Base-by-base conservation (phyloP, 495 filamentous ascomycete genomes). In the Cairneyella variabilis region DNA sequence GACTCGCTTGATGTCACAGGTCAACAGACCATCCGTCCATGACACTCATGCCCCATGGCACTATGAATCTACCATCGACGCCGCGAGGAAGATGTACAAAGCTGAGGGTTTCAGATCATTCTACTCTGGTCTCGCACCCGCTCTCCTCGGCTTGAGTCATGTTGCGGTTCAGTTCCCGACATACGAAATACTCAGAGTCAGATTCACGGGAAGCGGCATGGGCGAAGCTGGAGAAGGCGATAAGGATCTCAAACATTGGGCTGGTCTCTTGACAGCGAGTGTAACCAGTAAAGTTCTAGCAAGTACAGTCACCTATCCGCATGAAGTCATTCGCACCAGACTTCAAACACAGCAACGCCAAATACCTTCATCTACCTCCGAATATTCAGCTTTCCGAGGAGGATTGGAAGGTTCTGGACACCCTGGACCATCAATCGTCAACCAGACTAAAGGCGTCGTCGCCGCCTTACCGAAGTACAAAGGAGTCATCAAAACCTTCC, bases 151-250 rank as follows among this genome's bases (percentile, higher is more conserved):
- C 9, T 76, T 99, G 44, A 88, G 90, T 3, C 93, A 99, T 65
- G 93, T 99, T 36, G 95, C 95, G 16, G 91, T 99, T 23, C 93
- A 99, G 70, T 99, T 99, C 61, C 93, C 93, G 0, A 78, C 93
- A 6, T 97, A 97, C 68, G 93, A 99, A 66, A 91, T 83, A 63
- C 78, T 99, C 63, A 96, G 96, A 69, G 84, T 82, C 66, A 84
- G 83, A 56, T 91, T 99, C 60, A 96, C 92, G 1, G 92, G 91
- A 14, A 77, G 88, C 27, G 79, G 84, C 20, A 91, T 95, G 76
- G 92, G 95, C 22, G 76, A 83, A 45, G 70, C 75, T 28, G 74
- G 76, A 3, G 80, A 83, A 21, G 68, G 70, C 8, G 77, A 78
- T 34, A 72, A 83, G 6, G n/a, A n/a, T n/a, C 76, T 68, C 37